These are phyloP conservation scores for Lunasporangiospora selenospora DNA, from an alignment of 192 early-diverging fungal species.

Conservation along the genomic window DNA sequence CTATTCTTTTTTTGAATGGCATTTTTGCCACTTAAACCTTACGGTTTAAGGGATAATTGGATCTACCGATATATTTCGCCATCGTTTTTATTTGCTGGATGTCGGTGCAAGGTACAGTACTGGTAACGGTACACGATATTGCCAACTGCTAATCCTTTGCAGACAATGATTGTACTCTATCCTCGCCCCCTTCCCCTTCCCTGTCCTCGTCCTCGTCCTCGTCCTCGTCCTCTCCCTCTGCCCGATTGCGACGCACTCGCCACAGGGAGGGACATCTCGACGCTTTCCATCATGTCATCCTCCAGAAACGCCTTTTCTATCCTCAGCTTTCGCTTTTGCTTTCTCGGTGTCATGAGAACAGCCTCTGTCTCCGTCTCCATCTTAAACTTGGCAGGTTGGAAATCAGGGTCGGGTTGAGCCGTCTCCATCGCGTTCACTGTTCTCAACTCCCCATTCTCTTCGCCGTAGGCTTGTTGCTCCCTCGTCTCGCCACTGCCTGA, in stretches of 20 bases:
- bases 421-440: not conserved
- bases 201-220: not conserved
- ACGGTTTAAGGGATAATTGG: too few relatives aligned
- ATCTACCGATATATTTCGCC: too few relatives aligned
- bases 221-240: too few relatives aligned
- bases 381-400: not conserved
- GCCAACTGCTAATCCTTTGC: too few relatives aligned
- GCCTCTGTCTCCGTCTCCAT: not conserved
- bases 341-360: not conserved
- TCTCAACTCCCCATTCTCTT: not conserved
- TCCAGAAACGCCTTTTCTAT: constrained; percentile 8
- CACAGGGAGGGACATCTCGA: constrained; percentile 1
- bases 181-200: not conserved
- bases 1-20: not conserved
- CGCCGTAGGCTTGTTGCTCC: not conserved
- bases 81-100: too few relatives aligned
- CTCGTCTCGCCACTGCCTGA: not conserved
- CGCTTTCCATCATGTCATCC: constrained; percentile 26
- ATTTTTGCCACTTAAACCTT: not conserved
- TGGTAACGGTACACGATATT: too few relatives aligned
- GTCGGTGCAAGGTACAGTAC: too few relatives aligned
- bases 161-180: too few relatives aligned
- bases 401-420: not conserved
- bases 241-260: too few relatives aligned
- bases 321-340: constrained; percentile 23